These are phyloP conservation scores for Tremella mesenterica DNA, from an alignment of 768 basidiomycete species.

Conservation along the genomic window DNA sequence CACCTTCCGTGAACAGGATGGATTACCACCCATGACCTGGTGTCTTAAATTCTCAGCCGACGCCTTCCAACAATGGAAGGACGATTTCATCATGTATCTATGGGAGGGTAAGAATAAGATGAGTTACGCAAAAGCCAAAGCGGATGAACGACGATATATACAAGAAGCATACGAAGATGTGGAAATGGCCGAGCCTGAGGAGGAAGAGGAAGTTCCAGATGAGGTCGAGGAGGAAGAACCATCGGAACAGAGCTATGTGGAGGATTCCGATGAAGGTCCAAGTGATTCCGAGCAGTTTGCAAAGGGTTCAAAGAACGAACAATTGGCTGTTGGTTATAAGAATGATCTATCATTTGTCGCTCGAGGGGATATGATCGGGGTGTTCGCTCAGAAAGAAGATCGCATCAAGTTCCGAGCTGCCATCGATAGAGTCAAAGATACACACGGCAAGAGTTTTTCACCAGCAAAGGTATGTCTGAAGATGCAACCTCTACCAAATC, in stretches of 20 bases:
- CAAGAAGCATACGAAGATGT: conserved; percentile 65
- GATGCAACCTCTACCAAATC: background rate
- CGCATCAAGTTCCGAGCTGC: conserved; percentile 77
- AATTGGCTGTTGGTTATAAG: conserved; percentile 88
- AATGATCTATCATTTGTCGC: conserved; percentile 90
- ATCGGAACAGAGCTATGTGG: background rate
- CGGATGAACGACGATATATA: conserved; percentile 81
- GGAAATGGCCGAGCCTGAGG: conserved; percentile 71
- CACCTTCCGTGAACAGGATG: conserved; percentile 60
- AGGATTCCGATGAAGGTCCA: conserved; percentile 28
- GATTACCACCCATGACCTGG: conserved; percentile 58
- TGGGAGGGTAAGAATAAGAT: conserved; percentile 73
- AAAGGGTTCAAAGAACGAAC: conserved; percentile 67
- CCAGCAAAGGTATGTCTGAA: conserved; percentile 62
- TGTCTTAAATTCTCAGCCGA: conserved; percentile 62
- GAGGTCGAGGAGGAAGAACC: conserved; percentile 38
- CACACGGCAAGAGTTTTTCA: conserved; percentile 70
- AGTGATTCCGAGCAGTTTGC: conserved; percentile 42
- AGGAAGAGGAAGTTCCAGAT: conserved; percentile 54
- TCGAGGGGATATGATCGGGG: conserved; percentile 82
- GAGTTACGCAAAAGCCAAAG: conserved; percentile 60
- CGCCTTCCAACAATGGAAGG: conserved; percentile 56
- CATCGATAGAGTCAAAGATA: conserved; percentile 70
- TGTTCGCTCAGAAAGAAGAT: conserved; percentile 66
- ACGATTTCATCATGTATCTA: conserved; percentile 58